These are phyloP conservation scores for Tausonia pullulans DNA, from an alignment of 1,284 basidiomycete genomes.

Conservation along the genomic window DNA sequence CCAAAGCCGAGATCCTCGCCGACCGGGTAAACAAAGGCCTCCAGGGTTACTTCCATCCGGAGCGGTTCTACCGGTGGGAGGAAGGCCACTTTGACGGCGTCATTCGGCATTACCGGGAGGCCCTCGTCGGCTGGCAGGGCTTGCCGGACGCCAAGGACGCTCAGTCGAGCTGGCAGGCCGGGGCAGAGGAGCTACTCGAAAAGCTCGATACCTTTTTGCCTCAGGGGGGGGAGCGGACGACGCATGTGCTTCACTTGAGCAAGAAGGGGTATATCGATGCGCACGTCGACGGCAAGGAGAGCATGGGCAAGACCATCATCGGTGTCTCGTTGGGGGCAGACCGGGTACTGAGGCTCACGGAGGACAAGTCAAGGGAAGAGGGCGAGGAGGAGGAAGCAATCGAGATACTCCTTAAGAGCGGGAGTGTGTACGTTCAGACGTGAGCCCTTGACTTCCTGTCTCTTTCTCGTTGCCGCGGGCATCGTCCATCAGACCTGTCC, in stretches of 20 bases:
- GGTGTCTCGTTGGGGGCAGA: constrained; percentile 8
- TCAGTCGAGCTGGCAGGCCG: not conserved
- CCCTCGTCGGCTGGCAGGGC: not conserved
- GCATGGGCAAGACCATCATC: constrained; percentile 6
- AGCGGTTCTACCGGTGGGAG: constrained; percentile 2
- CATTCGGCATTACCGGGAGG: constrained; percentile 9
- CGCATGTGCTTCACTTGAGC: constrained; percentile 6
- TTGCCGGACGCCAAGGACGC: not conserved
- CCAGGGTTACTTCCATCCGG: constrained; percentile 7
- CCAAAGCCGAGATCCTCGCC: not conserved
- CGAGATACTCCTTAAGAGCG: constrained; percentile 7
- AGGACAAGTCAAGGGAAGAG: not conserved
- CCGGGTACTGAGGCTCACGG: constrained; percentile 5
- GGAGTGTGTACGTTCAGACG: constrained; percentile 14
- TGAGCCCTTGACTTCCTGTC: constrained; percentile 1
- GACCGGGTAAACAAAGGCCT: not conserved
- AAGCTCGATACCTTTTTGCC: not conserved
- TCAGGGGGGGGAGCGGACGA: not conserved
- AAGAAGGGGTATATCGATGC: not conserved
- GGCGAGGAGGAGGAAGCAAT: not conserved
- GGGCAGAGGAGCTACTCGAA: not conserved
- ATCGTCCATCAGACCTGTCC: not conserved
- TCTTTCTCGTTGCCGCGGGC: not conserved
- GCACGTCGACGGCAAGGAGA: constrained; percentile 3
- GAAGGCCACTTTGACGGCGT: constrained; percentile 10